Base-by-base conservation (phyloP, 2,329 filamentous ascomycete genomes). In the Diplodia sapinea region DNA sequence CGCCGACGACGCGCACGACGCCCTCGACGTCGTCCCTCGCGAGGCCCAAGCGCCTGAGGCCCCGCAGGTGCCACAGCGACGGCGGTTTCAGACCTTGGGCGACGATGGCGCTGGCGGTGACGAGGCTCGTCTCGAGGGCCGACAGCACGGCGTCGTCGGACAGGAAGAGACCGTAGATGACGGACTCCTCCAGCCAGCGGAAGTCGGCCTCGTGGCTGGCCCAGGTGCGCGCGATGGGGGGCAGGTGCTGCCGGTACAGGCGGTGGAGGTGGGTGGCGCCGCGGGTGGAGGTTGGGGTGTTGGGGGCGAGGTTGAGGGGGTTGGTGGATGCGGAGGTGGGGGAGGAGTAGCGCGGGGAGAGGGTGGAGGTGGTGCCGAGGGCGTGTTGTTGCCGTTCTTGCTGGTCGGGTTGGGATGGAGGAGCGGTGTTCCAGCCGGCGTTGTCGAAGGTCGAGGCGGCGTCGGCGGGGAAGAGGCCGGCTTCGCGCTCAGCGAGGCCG, bases 141-240 rank as follows among this genome's bases (percentile, higher is more conserved):
- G 82, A 82, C 3, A 88, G 74, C 11, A 88, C 83, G 70, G 79
- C 82, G 31, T 86, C 82, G 73, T 88, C 85, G 11, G 82, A 84
- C 0, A 88, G 80, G 70, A 84, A 88, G 12, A 88, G 76, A 0
- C 86, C 86, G 68, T 88, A 88, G 0, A 84, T 87, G 68, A 88
- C 87, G 65, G 87, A 77, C 20, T 80, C 78, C 20, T 81, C 83
- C 7, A 87, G 75, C 83, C 84, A 88, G 40, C 38, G 43, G 29
- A 66, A 59, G 29, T 66, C 65, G 29, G 65, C 65, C n/a, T 57
- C 65, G 29, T 57, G 52, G 7, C 43, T 26, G 52, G 54, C 43
- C 52, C 52, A 59, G 15, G 65, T 66, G 20, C 29, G 17, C 43
- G 52, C 2, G 40, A 66, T 66, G 54, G 65, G 17, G 11, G 47